Base-by-base conservation (phyloP, 1,284 basidiomycete genomes). In the Blastosporella zonata region DNA sequence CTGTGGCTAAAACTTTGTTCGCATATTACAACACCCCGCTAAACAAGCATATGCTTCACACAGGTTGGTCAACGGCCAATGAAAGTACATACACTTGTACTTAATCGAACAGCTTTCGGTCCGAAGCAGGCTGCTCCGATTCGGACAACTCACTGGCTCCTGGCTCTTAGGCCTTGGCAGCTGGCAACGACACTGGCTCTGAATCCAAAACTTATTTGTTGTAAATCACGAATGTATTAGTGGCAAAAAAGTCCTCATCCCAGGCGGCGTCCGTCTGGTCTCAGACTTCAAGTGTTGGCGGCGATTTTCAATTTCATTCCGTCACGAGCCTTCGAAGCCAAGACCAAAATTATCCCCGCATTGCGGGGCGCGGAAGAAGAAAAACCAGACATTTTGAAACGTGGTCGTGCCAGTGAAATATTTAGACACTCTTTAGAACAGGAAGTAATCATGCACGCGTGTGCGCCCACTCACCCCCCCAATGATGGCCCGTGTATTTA, bases 11-110 rank as follows among this genome's bases (percentile, higher is more conserved):
- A 21, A 13, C 41, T 37, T 17, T 43, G 35, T 33, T 49, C 34
- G 41, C 41, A 31, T 29, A 42, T 43, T 33, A 43, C 47, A 28
- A 13, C 18, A 21, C 25, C 31, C 38, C 46, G 23, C n/a, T 21
- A 18, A 44, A 44, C 34, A 35, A 44, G 17, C 15, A 34, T 15
- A 17, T 13, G 22, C 9, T 36, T 20, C n/a, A n/a, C 22, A 20
- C 15, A 35, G 34, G 18, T 5, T 35, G 34, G 34, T 13, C 29
- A n/a, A 31, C 13, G 29, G 29, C 29, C 5, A 27, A 9, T n/a
- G 29, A 31, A 31, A 10, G 5, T 27, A 27, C 25, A 6, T 27
- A 27, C 25, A 5, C 25, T 27, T 27, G 25, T 27, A 31, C 13
- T 31, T 31, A 13, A 27, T 27, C 9, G 25, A 31, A 31, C 6